Evolutionary conservation across 2,329 filamentous ascomycete species (phyloP).

Genomic region (Dactylellina parvicollis): DNA sequence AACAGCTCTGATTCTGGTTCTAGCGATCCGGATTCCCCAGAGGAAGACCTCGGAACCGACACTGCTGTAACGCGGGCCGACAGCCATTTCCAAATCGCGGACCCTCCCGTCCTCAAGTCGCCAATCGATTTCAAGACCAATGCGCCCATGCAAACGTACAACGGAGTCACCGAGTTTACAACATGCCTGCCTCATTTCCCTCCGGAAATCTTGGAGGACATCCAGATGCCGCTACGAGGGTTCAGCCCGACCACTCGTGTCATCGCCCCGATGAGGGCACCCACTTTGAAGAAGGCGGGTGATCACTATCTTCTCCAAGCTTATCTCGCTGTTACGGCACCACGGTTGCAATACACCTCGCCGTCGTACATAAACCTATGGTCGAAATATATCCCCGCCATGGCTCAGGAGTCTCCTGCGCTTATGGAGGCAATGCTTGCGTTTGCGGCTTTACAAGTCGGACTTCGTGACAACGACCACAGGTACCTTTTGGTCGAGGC

Average conservation of each 20-base stretch:
- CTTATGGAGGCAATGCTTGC: constrained; percentile 58
- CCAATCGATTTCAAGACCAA: constrained; percentile 47
- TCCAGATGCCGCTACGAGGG: constrained; percentile 47
- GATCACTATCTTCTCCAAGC: constrained; percentile 56
- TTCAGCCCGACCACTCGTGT: constrained; percentile 55
- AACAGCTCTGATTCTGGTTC: constrained; percentile 41
- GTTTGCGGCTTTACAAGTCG: constrained; percentile 56
- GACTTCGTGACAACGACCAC: constrained; percentile 55
- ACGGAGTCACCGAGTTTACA: constrained; percentile 50
- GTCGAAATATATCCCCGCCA: constrained; percentile 57
- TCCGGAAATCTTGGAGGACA: constrained; percentile 54
- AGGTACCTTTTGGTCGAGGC: constrained; percentile 55
- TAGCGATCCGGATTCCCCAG: constrained; percentile 38
- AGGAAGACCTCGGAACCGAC: constrained; percentile 3
- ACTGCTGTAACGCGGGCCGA: constrained; percentile 38
- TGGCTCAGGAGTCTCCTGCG: constrained; percentile 57
- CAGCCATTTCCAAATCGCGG: constrained; percentile 60
- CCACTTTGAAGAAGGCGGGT: constrained; percentile 53
- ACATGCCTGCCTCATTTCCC: constrained; percentile 55
- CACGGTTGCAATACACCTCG: constrained; percentile 56
- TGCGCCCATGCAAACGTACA: constrained; percentile 22
- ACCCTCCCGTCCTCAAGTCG: constrained; percentile 42
- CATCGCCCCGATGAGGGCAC: constrained; percentile 54
- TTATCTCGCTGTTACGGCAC: constrained; percentile 57
- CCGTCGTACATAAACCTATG: constrained; percentile 57